phyloP scores from a whole-genome alignment of 768 basidiomycete species.

The Tricholoma saponaceum region DNA sequence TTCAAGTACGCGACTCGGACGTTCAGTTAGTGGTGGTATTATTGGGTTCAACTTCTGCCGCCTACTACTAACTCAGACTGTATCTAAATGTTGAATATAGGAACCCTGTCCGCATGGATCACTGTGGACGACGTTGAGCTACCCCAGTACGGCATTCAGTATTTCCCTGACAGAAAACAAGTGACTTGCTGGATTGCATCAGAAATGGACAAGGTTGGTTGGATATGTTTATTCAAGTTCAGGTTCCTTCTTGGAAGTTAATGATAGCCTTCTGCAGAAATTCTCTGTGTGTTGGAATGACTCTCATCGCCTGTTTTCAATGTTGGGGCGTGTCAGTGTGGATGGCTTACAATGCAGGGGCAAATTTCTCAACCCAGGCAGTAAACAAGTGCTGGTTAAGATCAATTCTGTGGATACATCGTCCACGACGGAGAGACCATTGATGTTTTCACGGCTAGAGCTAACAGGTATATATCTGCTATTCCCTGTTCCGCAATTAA shows the following conservation, averaged over 20 bases:
- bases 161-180: conserved; percentile 12
- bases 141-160: conserved; percentile 13
- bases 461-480: conserved; percentile 13
- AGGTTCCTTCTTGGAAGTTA: not conserved
- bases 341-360: not conserved
- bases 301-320: not conserved
- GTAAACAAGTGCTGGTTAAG: not conserved
- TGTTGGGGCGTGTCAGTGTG: not conserved
- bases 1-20: no score
- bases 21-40: no score
- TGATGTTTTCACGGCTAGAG: conserved; percentile 15
- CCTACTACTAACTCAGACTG: no score
- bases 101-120: not conserved
- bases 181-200: conserved; percentile 28
- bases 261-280: not conserved
- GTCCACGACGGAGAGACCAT: conserved; percentile 6
- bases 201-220: conserved; percentile 18
- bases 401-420: not conserved
- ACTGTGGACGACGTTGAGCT: not conserved
- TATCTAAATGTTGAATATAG: not conserved
- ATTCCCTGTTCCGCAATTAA: not conserved
- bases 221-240: not conserved
- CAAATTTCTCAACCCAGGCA: not conserved
- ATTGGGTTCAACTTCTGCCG: no score
- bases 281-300: not conserved